Evolutionary conservation across 164 flowering plant genomes (phyloP).

Genomic region (Dillenia turbinata): DNA sequence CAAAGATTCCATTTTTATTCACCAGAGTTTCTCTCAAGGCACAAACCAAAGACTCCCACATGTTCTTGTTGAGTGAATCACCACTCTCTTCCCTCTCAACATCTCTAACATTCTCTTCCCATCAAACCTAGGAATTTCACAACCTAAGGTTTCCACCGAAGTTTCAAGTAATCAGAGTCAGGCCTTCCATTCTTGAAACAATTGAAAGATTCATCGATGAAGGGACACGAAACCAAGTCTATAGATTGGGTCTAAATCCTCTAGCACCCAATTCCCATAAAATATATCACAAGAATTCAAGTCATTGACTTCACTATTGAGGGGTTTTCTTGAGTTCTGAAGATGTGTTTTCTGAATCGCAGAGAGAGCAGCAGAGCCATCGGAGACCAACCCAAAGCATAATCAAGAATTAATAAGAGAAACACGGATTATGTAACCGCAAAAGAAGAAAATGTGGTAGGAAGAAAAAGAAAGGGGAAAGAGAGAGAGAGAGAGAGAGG

Average conservation of each 20-base stretch:
- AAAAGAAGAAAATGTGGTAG: no score
- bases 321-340: constrained; percentile 9
- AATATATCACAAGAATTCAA: constrained; percentile 47
- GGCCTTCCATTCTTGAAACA: constrained; percentile 47
- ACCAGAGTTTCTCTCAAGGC: constrained; percentile 28
- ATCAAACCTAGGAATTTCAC: constrained; percentile 48
- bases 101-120: constrained; percentile 43
- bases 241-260: constrained; percentile 37
- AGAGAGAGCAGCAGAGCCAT: constrained; percentile 4
- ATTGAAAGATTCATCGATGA: no score
- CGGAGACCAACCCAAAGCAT: constrained; percentile 4
- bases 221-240: no score
- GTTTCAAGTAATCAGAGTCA: constrained; percentile 33
- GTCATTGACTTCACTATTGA: neutral
- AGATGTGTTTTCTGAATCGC: constrained; percentile 9
- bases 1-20: constrained; percentile 30
- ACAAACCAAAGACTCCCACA: constrained; percentile 72
- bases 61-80: constrained; percentile 61
- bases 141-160: constrained; percentile 49
- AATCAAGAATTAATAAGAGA: no score
- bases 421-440: no score
- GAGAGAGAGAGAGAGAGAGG: no score
- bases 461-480: no score
- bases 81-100: constrained; percentile 56
- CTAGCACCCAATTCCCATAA: constrained; percentile 50